Conservation (phyloP, 306 rosid species). For the Echinosophora koreensis region DNA sequence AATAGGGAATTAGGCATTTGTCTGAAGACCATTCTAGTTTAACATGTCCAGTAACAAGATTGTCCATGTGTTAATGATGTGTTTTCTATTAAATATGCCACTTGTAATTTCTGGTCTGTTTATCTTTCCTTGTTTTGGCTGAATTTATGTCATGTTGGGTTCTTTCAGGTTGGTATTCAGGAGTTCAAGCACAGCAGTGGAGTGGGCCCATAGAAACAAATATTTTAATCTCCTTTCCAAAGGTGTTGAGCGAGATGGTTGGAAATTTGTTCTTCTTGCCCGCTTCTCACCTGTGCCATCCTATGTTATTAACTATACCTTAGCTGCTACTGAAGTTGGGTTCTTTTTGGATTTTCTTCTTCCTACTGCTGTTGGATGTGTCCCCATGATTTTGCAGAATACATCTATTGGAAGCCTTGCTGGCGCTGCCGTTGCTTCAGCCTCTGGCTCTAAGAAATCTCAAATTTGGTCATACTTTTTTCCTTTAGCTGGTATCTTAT, state of each 20-base stretch:
- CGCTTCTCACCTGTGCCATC: constrained; percentile 97
- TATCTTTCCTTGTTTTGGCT: constrained; percentile 18
- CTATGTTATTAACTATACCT: constrained; percentile 85
- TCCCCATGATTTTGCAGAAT: constrained; percentile 97
- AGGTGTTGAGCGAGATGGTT: constrained; percentile 96
- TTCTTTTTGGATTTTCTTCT: constrained; percentile 85
- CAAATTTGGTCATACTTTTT: constrained; percentile 79
- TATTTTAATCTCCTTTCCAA: constrained; percentile 75
- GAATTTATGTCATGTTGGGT: neutral
- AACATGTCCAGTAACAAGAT: constrained; percentile 17
- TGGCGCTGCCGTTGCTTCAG: constrained; percentile 85
- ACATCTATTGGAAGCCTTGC: constrained; percentile 96
- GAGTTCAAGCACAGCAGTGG: constrained; percentile 84
- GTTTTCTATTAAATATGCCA: constrained; percentile 4
- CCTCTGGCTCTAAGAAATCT: constrained; percentile 71
- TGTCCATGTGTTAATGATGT: neutral
- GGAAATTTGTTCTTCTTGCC: constrained; percentile 97
- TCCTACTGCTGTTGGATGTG: constrained; percentile 83
- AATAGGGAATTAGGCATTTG: constrained; percentile 21
- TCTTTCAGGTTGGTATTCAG: constrained; percentile 72
- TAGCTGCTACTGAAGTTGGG: constrained; percentile 87
- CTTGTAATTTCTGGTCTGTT: neutral
- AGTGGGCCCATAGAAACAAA: constrained; percentile 80
- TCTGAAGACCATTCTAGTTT: constrained; percentile 23
- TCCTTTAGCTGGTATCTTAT: constrained; percentile 75